Evolutionary conservation across 2,329 filamentous ascomycete genomes (phyloP), one percentile per base, ranked within the genome.

Genomic region (Microsporum canis): DNA sequence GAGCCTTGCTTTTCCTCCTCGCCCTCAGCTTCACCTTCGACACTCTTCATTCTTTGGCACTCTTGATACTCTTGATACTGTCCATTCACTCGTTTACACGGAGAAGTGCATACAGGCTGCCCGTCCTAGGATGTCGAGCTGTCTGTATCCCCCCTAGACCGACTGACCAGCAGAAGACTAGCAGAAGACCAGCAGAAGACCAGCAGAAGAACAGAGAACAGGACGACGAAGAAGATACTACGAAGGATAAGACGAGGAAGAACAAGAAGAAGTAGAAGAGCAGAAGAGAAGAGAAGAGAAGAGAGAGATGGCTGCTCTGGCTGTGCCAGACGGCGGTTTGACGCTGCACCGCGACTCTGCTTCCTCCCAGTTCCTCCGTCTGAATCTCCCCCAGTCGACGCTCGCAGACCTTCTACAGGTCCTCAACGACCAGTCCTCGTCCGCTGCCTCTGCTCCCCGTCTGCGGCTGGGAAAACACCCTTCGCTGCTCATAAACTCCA

Each of bases 401-500:
- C 71, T 78, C 57, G 72, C 78, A 62, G 77, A 79, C 57, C 70
- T 80, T 34, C 72, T 80, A 36, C 72, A 75, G 60, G 72, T 68
- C 61, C 70, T 79, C 34, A 70, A 73, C 45, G 73, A 76, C 58
- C 71, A 78, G 62, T 41, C 34, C 10, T 27, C 36, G 17, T 14
- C 51, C 27, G 49, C 49, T 33, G 49, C 49, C 23, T 29, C 31
- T 36, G 71, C 74, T 60, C 76, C 75, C 65, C 72, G 73, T 66
- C 66, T 80, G 58, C 75, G 76, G 45, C 73, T 79, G 62, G 78
- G 78, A 33, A 79, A 78, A 68, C 72, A 75, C 64, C 73, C 82
- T 72, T 79, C 79, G 70, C 77, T 86, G 63, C 79, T 80, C 66
- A 81, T 80, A 67, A 82, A 80, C 65, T 79, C 79, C 70, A 82